Percentiles rank a stretch among this genome's conserved stretches.
Evolutionary conservation across 2,329 filamentous ascomycete species (phyloP).

Genomic region (Hypoxylon sp.): DNA sequence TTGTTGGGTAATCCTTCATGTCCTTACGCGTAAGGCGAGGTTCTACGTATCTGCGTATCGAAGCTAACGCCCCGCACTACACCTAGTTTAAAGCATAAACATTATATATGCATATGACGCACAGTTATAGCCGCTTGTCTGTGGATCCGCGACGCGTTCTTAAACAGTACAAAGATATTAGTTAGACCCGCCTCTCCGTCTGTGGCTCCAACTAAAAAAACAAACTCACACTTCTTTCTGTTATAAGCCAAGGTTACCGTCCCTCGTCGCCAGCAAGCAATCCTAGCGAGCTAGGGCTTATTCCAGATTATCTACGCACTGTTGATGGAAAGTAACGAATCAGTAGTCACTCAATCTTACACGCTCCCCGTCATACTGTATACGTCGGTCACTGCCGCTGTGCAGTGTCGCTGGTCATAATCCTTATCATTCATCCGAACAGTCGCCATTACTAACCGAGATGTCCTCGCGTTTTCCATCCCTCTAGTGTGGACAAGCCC

Average conservation of each 20-base stretch:
- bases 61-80: too few species aligned
- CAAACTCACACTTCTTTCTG: constrained; percentile 13
- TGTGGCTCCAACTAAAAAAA: constrained; percentile 9
- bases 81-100: not conserved
- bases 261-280: constrained; percentile 1
- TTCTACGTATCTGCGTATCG: too few species aligned
- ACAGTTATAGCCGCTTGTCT: not conserved
- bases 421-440: constrained; percentile 3
- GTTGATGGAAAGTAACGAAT: not conserved
- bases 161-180: not conserved
- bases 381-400: not conserved
- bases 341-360: not conserved
- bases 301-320: not conserved
- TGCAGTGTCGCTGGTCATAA: not conserved
- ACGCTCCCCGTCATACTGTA: not conserved
- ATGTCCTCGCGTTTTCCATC: constrained; percentile 26
- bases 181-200: not conserved
- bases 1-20: not conserved
- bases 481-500: constrained; percentile 13
- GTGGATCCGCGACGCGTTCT: not conserved
- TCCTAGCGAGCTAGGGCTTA: not conserved
- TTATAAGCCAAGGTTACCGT: not conserved
- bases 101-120: not conserved
- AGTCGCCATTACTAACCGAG: constrained; percentile 5
- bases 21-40: too few species aligned